Base-by-base conservation (phyloP, 1,139 yeast genomes). In the Blastobotrys buckinghamii region DNA sequence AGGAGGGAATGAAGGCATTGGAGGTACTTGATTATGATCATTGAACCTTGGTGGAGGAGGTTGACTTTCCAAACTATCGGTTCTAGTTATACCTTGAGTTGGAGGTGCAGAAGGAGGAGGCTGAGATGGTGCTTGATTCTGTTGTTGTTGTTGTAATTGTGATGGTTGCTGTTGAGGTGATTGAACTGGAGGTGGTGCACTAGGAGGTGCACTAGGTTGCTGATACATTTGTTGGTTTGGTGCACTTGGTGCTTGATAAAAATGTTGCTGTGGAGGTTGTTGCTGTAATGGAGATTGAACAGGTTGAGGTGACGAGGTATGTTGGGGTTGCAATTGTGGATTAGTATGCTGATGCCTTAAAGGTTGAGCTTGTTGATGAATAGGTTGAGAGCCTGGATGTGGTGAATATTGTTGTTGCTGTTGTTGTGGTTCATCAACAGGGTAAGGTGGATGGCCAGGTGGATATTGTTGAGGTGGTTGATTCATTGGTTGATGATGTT, bases 391-490 rank as follows among this genome's bases (percentile, higher is more conserved):
- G n/a, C 15, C 26, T 40, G 44, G 45, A 13, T 19, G 35, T 12
- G 15, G 27, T 17, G 27, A 29, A n/a, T 32, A 33, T 38, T 30
- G 42, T 24, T 30, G 42, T 38, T 44, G 50, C n/a, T 35, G 44
- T 20, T 32, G n/a, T 30, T 43, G 15, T 12, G 32, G 32, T 10
- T 34, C 43, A 13, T 29, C 45, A 13, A 47, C 42, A 9, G 52
- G 53, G 34, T 51, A 51, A 9, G 54, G 54, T 8, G 52, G 54
- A 32, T 45, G 47, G 12, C 44, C 33, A 24, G 12, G 13, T 15
- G 47, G 43, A n/a, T 37, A 47, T 45, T 26, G 47, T 20, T 6
- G 48, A 26, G 29, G 49, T 16, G 39, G 41, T 39, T 20, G 33
- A 6, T 35, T 37, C 45, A 27, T 29, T 10, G 5, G 12, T n/a